phyloP scores from a whole-genome alignment of 805 yeast species.

The Nakazawaea siamensis region DNA sequence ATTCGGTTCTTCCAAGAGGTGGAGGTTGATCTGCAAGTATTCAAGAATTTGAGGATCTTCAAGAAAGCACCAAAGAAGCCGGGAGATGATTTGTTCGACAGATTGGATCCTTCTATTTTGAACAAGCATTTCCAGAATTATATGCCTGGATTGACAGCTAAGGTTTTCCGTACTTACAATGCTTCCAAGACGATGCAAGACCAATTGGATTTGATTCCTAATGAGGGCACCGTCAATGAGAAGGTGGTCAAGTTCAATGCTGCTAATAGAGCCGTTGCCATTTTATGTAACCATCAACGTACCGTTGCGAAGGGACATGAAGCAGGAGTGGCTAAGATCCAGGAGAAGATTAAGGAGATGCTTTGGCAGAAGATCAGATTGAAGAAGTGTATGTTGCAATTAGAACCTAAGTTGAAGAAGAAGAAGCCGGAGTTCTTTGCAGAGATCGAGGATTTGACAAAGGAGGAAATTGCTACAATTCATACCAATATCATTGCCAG shows the following conservation, averaged over 20 bases:
- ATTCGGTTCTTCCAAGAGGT: conserved; percentile 89
- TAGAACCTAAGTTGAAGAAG: conserved; percentile 45
- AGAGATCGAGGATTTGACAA: conserved; percentile 58
- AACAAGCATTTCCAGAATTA: conserved; percentile 84
- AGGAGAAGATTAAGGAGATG: conserved; percentile 70
- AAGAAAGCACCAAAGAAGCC: conserved; percentile 84
- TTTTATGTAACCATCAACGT: conserved; percentile 94
- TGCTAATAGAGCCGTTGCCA: conserved; percentile 92
- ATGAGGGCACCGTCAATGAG: conserved; percentile 81
- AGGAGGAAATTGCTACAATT: conserved; percentile 54
- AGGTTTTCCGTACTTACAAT: conserved; percentile 94
- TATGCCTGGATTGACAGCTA: conserved; percentile 91
- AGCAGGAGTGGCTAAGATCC: conserved; percentile 68
- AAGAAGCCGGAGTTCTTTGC: conserved; percentile 53
- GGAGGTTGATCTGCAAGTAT: conserved; percentile 85
- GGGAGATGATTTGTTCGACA: conserved; percentile 88
- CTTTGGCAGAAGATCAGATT: conserved; percentile 75
- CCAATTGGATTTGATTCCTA: conserved; percentile 76
- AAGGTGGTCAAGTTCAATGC: conserved; percentile 86
- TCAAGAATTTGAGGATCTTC: conserved; percentile 79
- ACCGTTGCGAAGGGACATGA: conserved; percentile 84
- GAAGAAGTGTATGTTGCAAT: conserved; percentile 59
- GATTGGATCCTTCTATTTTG: conserved; percentile 74
- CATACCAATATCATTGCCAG: conserved; percentile 53
- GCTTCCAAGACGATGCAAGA: conserved; percentile 97